These are phyloP conservation scores for Hypoxylon sp. DNA, from an alignment of 2,329 filamentous ascomycete genomes.

Conservation along the genomic window DNA sequence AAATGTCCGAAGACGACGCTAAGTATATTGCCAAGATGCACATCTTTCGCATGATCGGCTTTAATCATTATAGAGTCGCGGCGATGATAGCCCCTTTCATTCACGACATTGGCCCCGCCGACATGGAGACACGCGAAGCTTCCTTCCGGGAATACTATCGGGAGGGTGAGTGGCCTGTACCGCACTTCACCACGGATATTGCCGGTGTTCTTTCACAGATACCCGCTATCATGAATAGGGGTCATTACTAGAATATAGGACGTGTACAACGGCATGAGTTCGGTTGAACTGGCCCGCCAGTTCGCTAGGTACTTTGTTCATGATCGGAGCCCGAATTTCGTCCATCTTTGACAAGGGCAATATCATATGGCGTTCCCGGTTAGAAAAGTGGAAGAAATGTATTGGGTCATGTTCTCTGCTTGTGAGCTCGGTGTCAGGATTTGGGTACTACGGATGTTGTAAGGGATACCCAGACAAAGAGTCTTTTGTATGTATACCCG, in stretches of 20 bases:
- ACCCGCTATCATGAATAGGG: too few relatives aligned
- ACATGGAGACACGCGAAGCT: too few relatives aligned
- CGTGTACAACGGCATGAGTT: too few relatives aligned
- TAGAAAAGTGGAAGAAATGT: background rate
- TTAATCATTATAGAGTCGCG: too few relatives aligned
- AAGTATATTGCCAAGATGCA: background rate
- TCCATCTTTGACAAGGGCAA: background rate
- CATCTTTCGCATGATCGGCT: background rate
- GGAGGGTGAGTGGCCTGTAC: background rate
- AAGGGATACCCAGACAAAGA: too few relatives aligned
- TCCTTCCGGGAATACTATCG: too few relatives aligned
- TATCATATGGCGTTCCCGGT: background rate
- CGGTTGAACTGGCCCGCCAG: too few relatives aligned
- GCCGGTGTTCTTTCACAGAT: background rate
- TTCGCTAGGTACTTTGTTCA: background rate
- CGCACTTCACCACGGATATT: background rate
- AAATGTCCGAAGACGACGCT: background rate
- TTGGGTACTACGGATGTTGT: too few relatives aligned
- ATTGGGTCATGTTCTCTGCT: slow-evolving; percentile 12
- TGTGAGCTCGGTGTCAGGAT: background rate
- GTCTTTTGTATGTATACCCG: too few relatives aligned
- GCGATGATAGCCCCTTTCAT: too few relatives aligned
- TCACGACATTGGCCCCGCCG: background rate
- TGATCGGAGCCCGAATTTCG: slow-evolving; percentile 24
- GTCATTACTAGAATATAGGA: too few relatives aligned